A percentile compares a stretch with the other conserved stretches of the same genome.
These are phyloP conservation scores for Akanthomyces lecanii DNA, from an alignment of 2,329 filamentous ascomycete species.

Conservation along the genomic window DNA sequence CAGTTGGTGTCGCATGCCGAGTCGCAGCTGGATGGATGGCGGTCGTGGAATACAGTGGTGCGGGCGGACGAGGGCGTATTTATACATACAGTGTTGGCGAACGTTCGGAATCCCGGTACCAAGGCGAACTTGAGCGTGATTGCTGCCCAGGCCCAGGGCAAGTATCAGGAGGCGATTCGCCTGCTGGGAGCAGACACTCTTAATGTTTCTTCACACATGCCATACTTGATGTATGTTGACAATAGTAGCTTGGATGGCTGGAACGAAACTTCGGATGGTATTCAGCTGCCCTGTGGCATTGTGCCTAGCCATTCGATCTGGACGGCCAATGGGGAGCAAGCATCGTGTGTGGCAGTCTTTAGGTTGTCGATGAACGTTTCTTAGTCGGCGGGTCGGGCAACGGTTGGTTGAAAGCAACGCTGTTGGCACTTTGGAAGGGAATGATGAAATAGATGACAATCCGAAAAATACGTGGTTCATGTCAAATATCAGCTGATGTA, in stretches of 20 bases:
- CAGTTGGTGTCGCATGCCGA: conserved; percentile 24
- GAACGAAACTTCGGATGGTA: conserved; percentile 13
- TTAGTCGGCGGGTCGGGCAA: neutral
- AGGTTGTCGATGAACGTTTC: neutral
- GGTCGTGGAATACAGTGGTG: conserved; percentile 27
- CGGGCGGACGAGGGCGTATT: conserved; percentile 21
- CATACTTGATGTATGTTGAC: conserved; percentile 31
- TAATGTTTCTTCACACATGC: conserved; percentile 15
- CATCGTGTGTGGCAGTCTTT: conserved; percentile 13
- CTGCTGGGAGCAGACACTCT: conserved; percentile 7
- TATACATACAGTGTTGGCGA: conserved; percentile 30
- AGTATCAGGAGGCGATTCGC: conserved; percentile 4
- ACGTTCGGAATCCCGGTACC: neutral
- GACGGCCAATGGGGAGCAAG: conserved; percentile 3
- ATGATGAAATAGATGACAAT: neutral
- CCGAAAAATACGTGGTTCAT: no score
- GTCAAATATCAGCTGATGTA: no score
- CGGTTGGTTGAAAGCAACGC: neutral
- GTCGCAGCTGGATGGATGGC: conserved; percentile 24
- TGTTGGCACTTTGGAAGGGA: neutral
- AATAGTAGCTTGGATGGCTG: conserved; percentile 14
- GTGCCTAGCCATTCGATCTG: conserved; percentile 17
- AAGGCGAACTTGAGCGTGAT: conserved; percentile 17
- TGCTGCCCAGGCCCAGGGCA: conserved; percentile 18
- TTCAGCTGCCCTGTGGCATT: conserved; percentile 21